phyloP scores from a whole-genome alignment of 139 green algal species.

The Dunaliella sp. region DNA sequence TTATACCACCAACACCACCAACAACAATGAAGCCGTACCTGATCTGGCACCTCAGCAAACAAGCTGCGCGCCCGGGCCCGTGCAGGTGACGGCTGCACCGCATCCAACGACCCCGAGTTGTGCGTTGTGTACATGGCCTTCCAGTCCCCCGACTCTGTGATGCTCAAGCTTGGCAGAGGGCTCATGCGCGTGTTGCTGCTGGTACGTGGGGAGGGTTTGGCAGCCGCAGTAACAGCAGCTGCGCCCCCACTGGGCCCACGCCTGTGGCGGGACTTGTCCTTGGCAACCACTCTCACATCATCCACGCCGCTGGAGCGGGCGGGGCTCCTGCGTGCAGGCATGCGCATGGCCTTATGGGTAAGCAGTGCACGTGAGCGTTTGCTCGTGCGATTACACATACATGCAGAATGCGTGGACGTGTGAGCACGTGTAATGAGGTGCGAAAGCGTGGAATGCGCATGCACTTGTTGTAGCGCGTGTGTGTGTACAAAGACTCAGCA shows the following conservation, averaged over 20 bases:
- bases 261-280: slow-evolving; percentile 29
- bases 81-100: slow-evolving; percentile 6
- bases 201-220: slow-evolving; percentile 11
- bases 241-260: neutral
- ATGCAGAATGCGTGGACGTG: no score
- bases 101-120: neutral
- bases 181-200: slow-evolving; percentile 2
- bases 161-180: neutral
- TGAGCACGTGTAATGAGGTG: no score
- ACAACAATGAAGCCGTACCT: no score
- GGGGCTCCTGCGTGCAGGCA: slow-evolving; percentile 18
- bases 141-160: slow-evolving; percentile 15
- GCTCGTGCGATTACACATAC: no score
- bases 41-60: slow-evolving; percentile 24
- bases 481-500: no score
- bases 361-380: no score
- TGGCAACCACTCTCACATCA: slow-evolving; percentile 27
- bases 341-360: no score
- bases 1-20: no score
- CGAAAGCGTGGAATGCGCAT: no score
- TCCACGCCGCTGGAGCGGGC: slow-evolving; percentile 20
- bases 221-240: neutral
- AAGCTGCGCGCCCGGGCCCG: slow-evolving; percentile 4
- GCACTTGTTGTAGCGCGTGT: no score
- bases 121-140: slow-evolving; percentile 24